These are phyloP conservation scores for Ophiorrhiza pumila DNA, from an alignment of 257 asterid genomes.

Conservation along the genomic window DNA sequence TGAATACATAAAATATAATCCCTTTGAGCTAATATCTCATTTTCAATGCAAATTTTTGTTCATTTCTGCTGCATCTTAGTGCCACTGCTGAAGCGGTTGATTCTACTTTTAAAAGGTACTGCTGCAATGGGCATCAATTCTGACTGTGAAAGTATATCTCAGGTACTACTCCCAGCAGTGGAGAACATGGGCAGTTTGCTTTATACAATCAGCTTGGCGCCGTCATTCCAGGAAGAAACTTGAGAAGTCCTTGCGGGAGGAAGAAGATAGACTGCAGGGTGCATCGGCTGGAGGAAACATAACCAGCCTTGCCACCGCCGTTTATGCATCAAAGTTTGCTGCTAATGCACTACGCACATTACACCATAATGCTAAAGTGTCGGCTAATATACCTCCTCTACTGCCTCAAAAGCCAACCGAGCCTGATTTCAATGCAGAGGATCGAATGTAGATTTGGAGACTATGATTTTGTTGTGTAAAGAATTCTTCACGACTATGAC, in stretches of 20 bases:
- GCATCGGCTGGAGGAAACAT: conserved; percentile 26
- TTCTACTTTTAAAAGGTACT: neutral
- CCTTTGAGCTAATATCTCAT: neutral
- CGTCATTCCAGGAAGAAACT: conserved; percentile 46
- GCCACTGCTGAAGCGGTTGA: neutral
- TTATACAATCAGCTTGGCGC: conserved; percentile 72
- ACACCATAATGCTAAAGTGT: conserved; percentile 22
- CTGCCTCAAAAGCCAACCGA: conserved; percentile 66
- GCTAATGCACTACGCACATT: conserved; percentile 37
- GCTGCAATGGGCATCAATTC: neutral
- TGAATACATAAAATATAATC: too few species aligned
- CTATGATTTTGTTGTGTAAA: neutral
- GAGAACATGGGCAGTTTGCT: conserved; percentile 69
- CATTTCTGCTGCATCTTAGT: neutral
- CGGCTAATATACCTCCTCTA: conserved; percentile 25
- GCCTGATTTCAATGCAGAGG: conserved; percentile 44
- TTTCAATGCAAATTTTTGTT: neutral
- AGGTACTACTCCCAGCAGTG: conserved; percentile 65
- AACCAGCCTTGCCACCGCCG: conserved; percentile 42
- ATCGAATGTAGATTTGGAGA: neutral
- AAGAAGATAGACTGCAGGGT: conserved; percentile 39
- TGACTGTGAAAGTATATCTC: conserved; percentile 1
- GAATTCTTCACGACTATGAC: neutral
- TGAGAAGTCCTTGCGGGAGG: conserved; percentile 36
- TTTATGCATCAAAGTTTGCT: conserved; percentile 58